Evolutionary conservation across 2,329 filamentous ascomycete species (phyloP).

Genomic region (Pseudopithomyces chartarum): DNA sequence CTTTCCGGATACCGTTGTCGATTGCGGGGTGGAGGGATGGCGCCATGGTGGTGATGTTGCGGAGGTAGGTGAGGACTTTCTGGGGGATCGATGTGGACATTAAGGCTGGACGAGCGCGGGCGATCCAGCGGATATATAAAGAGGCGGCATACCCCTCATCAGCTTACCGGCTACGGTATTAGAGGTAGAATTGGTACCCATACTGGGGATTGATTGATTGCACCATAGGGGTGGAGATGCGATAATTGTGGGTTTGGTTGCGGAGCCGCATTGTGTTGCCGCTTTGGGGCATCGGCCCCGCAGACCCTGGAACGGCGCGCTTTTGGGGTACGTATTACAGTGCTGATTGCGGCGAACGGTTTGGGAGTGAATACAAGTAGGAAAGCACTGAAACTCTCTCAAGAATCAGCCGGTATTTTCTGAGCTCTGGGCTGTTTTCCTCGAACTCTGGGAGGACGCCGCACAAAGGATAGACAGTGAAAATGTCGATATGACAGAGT

Average conservation of each 20-base stretch:
- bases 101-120: not conserved
- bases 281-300: conserved; percentile 3
- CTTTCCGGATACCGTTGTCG: conserved; percentile 65
- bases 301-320: not conserved
- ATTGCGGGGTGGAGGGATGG: conserved; percentile 64
- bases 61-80: not conserved
- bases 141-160: not conserved
- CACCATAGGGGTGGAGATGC: not conserved
- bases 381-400: too few species aligned
- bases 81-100: not conserved
- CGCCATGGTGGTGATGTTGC: conserved; percentile 31
- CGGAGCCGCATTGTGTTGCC: conserved; percentile 5
- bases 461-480: too few species aligned
- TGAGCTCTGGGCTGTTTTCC: too few species aligned
- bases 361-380: not conserved
- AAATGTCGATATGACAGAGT: too few species aligned
- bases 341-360: not conserved
- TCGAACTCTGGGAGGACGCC: too few species aligned
- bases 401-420: too few species aligned
- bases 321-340: not conserved
- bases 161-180: not conserved
- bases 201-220: not conserved
- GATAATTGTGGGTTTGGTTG: not conserved
- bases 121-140: not conserved
- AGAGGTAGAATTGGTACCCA: not conserved